Evolutionary conservation across 495 filamentous ascomycete genomes (phyloP).

Genomic region (Staphylotrichum longicolle): DNA sequence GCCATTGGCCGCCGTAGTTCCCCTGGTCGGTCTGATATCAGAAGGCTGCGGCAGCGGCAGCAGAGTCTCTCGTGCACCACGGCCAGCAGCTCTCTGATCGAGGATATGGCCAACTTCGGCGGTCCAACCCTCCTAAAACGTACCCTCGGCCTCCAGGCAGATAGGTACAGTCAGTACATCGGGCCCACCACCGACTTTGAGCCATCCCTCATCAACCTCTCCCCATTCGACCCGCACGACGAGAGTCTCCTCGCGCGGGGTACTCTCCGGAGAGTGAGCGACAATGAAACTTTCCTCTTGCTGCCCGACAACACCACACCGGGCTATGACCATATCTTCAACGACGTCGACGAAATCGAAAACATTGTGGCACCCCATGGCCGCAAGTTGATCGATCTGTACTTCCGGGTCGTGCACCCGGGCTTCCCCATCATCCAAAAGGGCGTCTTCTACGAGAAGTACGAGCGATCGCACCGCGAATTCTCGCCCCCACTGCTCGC

Average conservation of each 20-base stretch:
- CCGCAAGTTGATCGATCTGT: conserved; percentile 76
- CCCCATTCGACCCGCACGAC: conserved; percentile 66
- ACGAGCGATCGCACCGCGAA: conserved; percentile 68
- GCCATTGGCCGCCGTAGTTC: conserved; percentile 50
- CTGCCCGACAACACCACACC: conserved; percentile 63
- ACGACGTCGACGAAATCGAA: conserved; percentile 78
- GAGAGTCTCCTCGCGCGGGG: conserved; percentile 66
- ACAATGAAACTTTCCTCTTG: conserved; percentile 81
- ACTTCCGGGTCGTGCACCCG: conserved; percentile 84
- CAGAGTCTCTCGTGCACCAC: conserved; percentile 55
- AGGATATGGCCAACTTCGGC: conserved; percentile 62
- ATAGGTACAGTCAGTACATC: conserved; percentile 63
- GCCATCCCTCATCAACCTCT: conserved; percentile 67
- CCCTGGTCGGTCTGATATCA: conserved; percentile 53
- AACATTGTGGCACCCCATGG: conserved; percentile 79
- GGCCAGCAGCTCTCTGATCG: conserved; percentile 53
- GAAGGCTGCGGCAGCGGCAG: conserved; percentile 50
- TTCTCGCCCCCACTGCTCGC: conserved; percentile 83
- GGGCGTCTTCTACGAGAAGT: conserved; percentile 80
- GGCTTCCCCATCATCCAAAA: conserved; percentile 89
- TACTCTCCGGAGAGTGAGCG: conserved; percentile 75
- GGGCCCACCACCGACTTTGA: conserved; percentile 72
- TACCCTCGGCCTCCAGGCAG: conserved; percentile 62
- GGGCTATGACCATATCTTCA: conserved; percentile 56
- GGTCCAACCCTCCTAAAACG: conserved; percentile 59